Conservation (phyloP, 2,329 filamentous ascomycete genomes). For the Fusarium sp. region DNA sequence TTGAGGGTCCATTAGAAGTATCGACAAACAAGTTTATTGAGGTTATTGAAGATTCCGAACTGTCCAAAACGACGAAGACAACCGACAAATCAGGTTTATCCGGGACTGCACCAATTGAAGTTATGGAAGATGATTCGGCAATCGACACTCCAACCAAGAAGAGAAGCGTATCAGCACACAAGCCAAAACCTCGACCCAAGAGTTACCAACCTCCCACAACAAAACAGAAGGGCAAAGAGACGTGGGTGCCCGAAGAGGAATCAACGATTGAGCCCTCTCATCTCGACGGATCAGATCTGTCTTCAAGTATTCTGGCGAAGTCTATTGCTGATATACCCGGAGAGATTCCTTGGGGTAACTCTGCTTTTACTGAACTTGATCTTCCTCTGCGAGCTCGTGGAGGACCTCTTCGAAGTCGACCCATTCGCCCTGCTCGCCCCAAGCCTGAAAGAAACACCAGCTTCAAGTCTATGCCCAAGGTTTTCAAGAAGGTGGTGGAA, state of each 20-base stretch:
- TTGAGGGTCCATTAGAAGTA: constrained; percentile 26
- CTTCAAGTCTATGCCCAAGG: constrained; percentile 71
- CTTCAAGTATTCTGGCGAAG: constrained; percentile 59
- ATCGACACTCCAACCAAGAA: constrained; percentile 56
- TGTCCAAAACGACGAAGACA: constrained; percentile 37
- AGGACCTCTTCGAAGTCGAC: constrained; percentile 58
- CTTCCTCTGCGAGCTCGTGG: constrained; percentile 60
- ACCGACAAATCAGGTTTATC: constrained; percentile 9
- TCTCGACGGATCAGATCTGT: constrained; percentile 50
- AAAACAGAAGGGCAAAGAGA: constrained; percentile 46
- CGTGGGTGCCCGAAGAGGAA: constrained; percentile 49
- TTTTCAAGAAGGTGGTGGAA: constrained; percentile 73
- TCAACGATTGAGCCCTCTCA: constrained; percentile 45
- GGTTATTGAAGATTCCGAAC: constrained; percentile 33
- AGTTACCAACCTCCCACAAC: constrained; percentile 37
- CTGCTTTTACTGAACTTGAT: constrained; percentile 75
- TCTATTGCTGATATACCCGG: constrained; percentile 66
- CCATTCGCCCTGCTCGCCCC: constrained; percentile 51
- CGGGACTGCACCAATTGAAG: constrained; percentile 43
- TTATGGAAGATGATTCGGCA: constrained; percentile 55
- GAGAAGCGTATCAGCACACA: constrained; percentile 45
- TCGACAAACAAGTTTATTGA: constrained; percentile 29
- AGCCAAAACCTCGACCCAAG: constrained; percentile 46
- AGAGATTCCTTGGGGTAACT: constrained; percentile 74
- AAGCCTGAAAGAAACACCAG: constrained; percentile 67